These are phyloP conservation scores for Vaccinium darrowii DNA, from an alignment of 148 eudicot species.

Conservation along the genomic window DNA sequence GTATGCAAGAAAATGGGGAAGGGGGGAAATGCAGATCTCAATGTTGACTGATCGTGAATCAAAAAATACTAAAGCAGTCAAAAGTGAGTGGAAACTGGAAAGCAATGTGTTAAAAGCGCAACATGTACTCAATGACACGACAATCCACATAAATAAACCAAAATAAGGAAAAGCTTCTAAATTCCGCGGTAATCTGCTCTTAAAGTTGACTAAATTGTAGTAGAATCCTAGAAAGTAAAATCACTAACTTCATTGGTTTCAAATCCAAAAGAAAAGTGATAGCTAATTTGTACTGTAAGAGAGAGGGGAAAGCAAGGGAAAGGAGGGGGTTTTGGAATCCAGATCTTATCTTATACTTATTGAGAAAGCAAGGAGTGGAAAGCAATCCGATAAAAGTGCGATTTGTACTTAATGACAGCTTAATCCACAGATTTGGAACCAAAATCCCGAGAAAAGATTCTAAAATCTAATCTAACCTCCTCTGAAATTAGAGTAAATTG, in stretches of 20 bases:
- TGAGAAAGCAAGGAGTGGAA: neutral
- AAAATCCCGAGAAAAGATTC: neutral
- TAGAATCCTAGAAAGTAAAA: neutral
- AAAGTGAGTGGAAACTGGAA: neutral
- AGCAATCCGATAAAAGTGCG: neutral
- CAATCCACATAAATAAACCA: neutral
- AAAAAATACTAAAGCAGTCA: conserved; percentile 3
- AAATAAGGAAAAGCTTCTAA: neutral
- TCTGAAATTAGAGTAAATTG: neutral
- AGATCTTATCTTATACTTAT: neutral
- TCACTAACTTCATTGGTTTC: conserved; percentile 1
- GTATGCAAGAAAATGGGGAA: neutral
- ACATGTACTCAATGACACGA: conserved; percentile 8
- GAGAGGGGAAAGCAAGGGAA: neutral
- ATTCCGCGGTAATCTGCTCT: neutral
- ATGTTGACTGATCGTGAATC: neutral
- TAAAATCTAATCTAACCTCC: neutral
- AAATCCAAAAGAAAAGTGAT: neutral
- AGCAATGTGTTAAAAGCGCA: conserved; percentile 14
- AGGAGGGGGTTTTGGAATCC: neutral
- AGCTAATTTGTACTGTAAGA: neutral
- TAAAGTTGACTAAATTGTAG: neutral
- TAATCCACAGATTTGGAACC: neutral
- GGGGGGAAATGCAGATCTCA: neutral
- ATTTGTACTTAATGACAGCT: neutral